phyloP scores from a whole-genome alignment of 805 yeast species.

The Tetrapisispora pingtungensis region DNA sequence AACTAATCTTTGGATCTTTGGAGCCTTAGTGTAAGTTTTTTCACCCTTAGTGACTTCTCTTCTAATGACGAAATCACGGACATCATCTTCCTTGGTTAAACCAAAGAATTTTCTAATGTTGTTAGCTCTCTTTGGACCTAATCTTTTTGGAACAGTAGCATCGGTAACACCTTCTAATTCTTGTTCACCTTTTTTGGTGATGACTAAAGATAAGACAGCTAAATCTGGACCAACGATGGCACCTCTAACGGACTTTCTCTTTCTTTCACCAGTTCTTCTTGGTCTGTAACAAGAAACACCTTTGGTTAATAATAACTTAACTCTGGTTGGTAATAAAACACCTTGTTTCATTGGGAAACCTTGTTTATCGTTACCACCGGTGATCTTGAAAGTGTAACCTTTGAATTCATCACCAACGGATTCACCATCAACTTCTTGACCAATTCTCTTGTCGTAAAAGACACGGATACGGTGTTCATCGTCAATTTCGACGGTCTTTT shows the following conservation, averaged over 20 bases:
- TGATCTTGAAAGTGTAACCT: constrained; percentile 96
- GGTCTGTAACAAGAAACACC: constrained; percentile 99
- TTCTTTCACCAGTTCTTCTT: constrained; percentile 99
- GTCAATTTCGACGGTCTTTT: constrained; percentile 93
- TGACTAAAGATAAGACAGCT: constrained; percentile 86
- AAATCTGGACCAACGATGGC: constrained; percentile 96
- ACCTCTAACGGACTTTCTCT: constrained; percentile 99
- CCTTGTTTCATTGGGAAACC: constrained; percentile 99
- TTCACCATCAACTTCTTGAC: constrained; percentile 99
- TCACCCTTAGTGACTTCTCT: constrained; percentile 98
- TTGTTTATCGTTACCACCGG: constrained; percentile 99
- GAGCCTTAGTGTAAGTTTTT: constrained; percentile 98
- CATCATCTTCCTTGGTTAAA: constrained; percentile 42
- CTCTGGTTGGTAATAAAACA: constrained; percentile 99
- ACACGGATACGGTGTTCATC: constrained; percentile 98
- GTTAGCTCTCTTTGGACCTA: constrained; percentile 99
- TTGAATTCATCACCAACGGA: constrained; percentile 97
- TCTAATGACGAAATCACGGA: constrained; percentile 82
- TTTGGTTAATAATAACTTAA: constrained; percentile 84
- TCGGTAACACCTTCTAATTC: constrained; percentile 96
- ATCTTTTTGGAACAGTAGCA: constrained; percentile 91
- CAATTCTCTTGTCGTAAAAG: constrained; percentile 99
- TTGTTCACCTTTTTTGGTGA: constrained; percentile 94
- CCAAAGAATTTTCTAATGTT: constrained; percentile 99
- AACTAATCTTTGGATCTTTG: constrained; percentile 98